Conservation (phyloP, 257 asterid species). For the Petunia axillaris region DNA sequence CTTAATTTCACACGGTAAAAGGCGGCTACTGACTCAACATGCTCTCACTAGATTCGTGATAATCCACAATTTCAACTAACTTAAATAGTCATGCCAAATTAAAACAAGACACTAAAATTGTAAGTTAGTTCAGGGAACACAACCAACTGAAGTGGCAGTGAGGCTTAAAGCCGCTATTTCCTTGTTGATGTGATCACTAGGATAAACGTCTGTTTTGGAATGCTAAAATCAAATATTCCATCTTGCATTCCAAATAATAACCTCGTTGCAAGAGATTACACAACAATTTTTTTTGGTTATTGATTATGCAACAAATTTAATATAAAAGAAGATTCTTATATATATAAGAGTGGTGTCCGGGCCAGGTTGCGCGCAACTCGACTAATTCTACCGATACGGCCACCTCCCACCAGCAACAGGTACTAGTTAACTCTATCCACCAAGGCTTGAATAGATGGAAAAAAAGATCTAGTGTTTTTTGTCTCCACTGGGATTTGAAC, state of each 20-base stretch:
- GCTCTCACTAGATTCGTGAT: neutral
- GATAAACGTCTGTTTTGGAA: neutral
- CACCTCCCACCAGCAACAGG: too few species aligned
- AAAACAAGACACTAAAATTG: conserved; percentile 16
- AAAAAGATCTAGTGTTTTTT: too few species aligned
- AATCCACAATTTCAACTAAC: neutral
- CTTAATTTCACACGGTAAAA: neutral
- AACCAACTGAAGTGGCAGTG: neutral
- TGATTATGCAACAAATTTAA: too few species aligned
- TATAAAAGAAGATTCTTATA: too few species aligned
- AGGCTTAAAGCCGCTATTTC: neutral
- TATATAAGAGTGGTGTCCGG: too few species aligned
- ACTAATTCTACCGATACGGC: too few species aligned
- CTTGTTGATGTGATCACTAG: neutral
- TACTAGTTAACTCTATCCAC: too few species aligned
- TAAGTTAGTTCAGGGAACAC: neutral
- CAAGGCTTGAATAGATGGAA: too few species aligned
- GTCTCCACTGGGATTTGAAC: too few species aligned
- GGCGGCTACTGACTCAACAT: conserved; percentile 1
- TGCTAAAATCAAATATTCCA: neutral
- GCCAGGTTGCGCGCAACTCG: too few species aligned
- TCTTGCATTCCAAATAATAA: neutral
- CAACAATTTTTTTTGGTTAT: neutral
- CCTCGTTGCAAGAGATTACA: neutral
- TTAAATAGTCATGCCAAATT: neutral